Evolutionary conservation across 2,329 filamentous ascomycete species (phyloP).

Genomic region (Neofusicoccum parvum): DNA sequence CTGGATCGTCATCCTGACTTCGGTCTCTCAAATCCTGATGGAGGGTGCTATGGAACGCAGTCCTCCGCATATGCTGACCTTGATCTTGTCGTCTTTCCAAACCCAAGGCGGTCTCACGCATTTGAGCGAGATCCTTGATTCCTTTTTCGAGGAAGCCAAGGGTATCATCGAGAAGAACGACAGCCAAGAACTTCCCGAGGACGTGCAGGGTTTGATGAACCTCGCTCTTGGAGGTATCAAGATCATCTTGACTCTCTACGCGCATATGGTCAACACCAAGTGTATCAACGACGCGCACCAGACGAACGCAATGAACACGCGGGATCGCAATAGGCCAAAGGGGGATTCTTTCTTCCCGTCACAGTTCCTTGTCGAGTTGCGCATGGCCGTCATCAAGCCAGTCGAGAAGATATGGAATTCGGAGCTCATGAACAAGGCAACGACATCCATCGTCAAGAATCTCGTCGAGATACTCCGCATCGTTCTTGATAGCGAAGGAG

Average conservation of each 20-base stretch:
- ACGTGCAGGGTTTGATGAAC: constrained; percentile 38
- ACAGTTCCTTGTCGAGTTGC: constrained; percentile 85
- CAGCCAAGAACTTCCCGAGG: constrained; percentile 49
- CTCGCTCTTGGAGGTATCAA: constrained; percentile 67
- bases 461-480: constrained; percentile 82
- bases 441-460: constrained; percentile 73
- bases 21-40: constrained; percentile 76
- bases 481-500: constrained; percentile 75
- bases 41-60: constrained; percentile 57
- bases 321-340: constrained; percentile 58
- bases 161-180: constrained; percentile 47
- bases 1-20: constrained; percentile 78
- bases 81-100: constrained; percentile 86
- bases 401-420: constrained; percentile 84
- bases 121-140: constrained; percentile 70
- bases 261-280: constrained; percentile 74
- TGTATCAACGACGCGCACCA: constrained; percentile 76
- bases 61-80: constrained; percentile 54
- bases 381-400: constrained; percentile 75
- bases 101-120: constrained; percentile 74
- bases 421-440: constrained; percentile 76
- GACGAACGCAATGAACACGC: constrained; percentile 57
- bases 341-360: constrained; percentile 65
- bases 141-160: constrained; percentile 65
- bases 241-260: constrained; percentile 82